These are phyloP conservation scores for Plantago rigida DNA, from an alignment of 305 asterid species.

Conservation along the genomic window DNA sequence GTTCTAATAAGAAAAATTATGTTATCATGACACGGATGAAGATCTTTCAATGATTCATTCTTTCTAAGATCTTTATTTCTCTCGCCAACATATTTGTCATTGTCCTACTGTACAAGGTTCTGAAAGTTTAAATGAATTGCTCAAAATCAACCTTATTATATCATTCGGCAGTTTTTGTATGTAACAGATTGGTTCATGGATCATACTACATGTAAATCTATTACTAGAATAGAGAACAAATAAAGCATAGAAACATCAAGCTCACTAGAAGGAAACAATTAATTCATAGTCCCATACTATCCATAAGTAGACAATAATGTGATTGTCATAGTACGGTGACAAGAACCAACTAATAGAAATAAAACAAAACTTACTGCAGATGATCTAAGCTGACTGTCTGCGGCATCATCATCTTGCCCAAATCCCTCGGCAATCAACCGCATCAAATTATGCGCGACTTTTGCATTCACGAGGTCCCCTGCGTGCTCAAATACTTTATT, in stretches of 20 bases:
- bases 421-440: slow-evolving; percentile 92
- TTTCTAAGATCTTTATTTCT: too few species aligned
- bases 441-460: slow-evolving; percentile 95
- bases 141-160: background rate
- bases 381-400: slow-evolving; percentile 85
- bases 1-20: too few species aligned
- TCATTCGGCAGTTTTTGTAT: background rate
- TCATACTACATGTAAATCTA: background rate
- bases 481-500: slow-evolving; percentile 96
- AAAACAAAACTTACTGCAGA: slow-evolving; percentile 69
- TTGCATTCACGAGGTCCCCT: slow-evolving; percentile 81
- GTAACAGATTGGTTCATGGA: background rate
- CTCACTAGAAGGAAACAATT: background rate
- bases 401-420: slow-evolving; percentile 76
- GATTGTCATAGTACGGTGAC: too few species aligned
- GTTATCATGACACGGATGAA: too few species aligned
- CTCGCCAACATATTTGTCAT: too few species aligned
- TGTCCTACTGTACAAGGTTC: too few species aligned
- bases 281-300: background rate
- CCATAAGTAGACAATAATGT: background rate
- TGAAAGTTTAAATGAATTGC: too few species aligned
- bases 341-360: background rate
- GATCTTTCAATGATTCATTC: too few species aligned
- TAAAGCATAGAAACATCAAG: background rate
- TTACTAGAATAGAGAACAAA: background rate